A percentile compares a stretch with the other conserved stretches of the same genome.
Evolutionary conservation across 352 stramenopile genomes (phyloP).

Genomic region (Globisporangium cederbergense): DNA sequence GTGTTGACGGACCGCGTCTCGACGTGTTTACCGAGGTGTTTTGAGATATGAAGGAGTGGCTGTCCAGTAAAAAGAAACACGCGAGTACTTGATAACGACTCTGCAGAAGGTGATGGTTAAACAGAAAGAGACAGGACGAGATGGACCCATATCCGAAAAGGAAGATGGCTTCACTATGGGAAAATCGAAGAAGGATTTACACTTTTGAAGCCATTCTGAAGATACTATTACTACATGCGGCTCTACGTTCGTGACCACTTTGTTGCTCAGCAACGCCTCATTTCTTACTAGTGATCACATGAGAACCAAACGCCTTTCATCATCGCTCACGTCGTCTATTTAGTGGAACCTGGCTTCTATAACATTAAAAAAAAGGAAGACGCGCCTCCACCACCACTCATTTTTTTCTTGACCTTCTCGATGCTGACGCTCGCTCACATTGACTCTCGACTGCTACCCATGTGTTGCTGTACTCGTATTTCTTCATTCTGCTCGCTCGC

Average conservation of each 20-base stretch:
- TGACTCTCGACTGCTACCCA: constrained; percentile 3
- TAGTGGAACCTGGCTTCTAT: constrained; percentile 4
- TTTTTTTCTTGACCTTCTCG: not conserved
- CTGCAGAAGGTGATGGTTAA: not conserved
- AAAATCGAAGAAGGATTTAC: not conserved
- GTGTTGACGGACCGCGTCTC: not conserved
- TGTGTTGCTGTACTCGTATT: not conserved
- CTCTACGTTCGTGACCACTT: no score
- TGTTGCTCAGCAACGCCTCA: no score
- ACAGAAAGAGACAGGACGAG: not conserved
- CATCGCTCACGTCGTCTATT: not conserved
- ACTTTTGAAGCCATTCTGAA: not conserved
- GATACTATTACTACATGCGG: no score
- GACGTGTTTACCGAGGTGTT: constrained; percentile 32
- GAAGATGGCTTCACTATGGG: constrained; percentile 5
- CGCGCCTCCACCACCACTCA: not conserved
- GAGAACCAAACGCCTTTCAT: not conserved
- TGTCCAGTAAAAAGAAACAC: not conserved
- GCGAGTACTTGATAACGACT: no score
- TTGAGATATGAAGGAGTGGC: constrained; percentile 8
- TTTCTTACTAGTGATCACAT: not conserved
- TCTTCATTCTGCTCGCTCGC: not conserved
- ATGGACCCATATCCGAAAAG: not conserved
- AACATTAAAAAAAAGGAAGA: constrained; percentile 7
- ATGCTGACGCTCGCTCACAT: not conserved